These are phyloP conservation scores for Trichoderma sp. DNA, from an alignment of 2,329 filamentous ascomycete species.

Conservation along the genomic window DNA sequence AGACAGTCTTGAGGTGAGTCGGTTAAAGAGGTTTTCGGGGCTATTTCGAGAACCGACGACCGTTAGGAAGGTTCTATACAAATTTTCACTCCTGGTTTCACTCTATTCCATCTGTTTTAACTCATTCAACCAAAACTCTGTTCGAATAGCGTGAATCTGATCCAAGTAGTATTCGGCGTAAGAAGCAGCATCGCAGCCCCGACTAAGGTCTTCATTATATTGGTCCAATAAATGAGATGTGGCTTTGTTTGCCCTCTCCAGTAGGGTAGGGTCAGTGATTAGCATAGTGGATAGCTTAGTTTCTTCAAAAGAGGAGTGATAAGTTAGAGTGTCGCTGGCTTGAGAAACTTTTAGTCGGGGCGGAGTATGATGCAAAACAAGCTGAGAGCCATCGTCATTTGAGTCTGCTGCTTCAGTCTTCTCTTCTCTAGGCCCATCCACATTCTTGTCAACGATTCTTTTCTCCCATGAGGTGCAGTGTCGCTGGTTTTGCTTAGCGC, in stretches of 20 bases:
- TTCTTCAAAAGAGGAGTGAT: not conserved
- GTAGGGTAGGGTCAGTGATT: constrained; percentile 33
- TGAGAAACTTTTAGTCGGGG: not conserved
- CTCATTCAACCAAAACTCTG: constrained; percentile 39
- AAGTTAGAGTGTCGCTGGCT: not conserved
- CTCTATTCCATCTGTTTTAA: constrained; percentile 29
- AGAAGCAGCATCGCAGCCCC: constrained; percentile 32
- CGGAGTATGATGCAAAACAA: not conserved
- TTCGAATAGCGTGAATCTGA: constrained; percentile 35
- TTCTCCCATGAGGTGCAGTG: not conserved
- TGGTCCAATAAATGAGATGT: constrained; percentile 40
- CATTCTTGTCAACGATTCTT: not conserved
- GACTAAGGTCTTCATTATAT: constrained; percentile 39
- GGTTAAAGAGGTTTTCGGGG: not conserved
- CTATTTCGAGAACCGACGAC: not conserved
- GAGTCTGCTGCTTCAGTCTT: not conserved
- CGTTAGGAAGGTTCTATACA: not conserved
- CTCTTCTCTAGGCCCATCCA: not conserved
- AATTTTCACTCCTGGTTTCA: not conserved
- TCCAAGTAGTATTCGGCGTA: constrained; percentile 42
- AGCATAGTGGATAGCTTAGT: constrained; percentile 30
- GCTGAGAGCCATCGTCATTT: not conserved
- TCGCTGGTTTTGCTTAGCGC: not conserved
- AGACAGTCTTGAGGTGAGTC: not conserved
- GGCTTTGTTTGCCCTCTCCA: constrained; percentile 36